A percentile compares a stretch with the other conserved stretches of the same genome.
Conservation (phyloP, 768 basidiomycete genomes). For the Udeniomyces megalosporus region DNA sequence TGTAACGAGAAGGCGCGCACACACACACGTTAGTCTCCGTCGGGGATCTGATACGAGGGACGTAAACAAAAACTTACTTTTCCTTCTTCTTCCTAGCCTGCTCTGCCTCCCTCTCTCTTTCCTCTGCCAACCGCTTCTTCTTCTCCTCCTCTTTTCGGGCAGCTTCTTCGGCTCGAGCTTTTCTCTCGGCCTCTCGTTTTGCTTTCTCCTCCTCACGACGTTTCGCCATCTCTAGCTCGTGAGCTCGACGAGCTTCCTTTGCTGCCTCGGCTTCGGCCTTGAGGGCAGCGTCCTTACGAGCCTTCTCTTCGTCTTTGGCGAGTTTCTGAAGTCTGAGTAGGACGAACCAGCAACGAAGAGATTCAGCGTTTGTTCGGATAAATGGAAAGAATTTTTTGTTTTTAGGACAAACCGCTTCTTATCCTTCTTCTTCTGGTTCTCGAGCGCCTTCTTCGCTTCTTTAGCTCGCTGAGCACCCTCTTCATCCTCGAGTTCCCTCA, state of each 20-base stretch:
- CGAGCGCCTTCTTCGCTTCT: conserved; percentile 82
- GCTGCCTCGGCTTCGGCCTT: conserved; percentile 53
- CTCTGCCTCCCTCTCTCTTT: conserved; percentile 69
- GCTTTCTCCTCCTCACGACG: conserved; percentile 75
- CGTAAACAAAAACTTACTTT: conserved; percentile 16
- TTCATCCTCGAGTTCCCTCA: conserved; percentile 91
- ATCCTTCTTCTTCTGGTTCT: conserved; percentile 98
- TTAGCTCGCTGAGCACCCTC: conserved; percentile 69
- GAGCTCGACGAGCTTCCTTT: conserved; percentile 57
- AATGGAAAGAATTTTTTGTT: background rate
- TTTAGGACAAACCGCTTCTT: conserved; percentile 59
- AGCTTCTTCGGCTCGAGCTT: conserved; percentile 37
- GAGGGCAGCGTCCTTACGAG: conserved; percentile 52
- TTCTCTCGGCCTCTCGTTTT: conserved; percentile 53
- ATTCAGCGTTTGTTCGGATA: background rate
- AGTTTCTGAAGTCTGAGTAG: conserved; percentile 66
- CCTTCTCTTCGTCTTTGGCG: conserved; percentile 82
- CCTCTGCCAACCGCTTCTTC: conserved; percentile 59
- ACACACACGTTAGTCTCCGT: background rate
- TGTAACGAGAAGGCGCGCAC: conserved; percentile 25
- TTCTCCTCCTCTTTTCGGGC: conserved; percentile 67
- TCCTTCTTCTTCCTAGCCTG: conserved; percentile 39
- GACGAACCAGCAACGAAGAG: conserved; percentile 1
- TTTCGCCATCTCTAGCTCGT: conserved; percentile 65
- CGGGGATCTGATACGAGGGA: no score